A percentile compares a stretch with the other conserved stretches of the same genome.
These are phyloP conservation scores for Ilyonectria mors-panacis DNA, from an alignment of 2,329 filamentous ascomycete species.

Conservation along the genomic window DNA sequence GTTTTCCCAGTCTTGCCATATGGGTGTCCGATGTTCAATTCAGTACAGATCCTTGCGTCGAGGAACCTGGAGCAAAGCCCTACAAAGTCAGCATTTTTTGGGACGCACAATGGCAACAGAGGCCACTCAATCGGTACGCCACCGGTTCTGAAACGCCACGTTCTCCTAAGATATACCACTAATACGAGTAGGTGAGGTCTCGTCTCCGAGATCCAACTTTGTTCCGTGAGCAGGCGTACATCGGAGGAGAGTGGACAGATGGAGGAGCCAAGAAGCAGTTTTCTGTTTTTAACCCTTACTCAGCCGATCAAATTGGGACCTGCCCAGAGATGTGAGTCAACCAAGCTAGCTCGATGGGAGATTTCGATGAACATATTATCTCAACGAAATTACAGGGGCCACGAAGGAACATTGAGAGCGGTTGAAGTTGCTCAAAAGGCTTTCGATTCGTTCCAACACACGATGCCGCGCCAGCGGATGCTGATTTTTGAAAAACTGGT, in stretches of 20 bases:
- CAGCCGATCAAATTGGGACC: not conserved
- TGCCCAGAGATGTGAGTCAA: not conserved
- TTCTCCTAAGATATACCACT: no score
- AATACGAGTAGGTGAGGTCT: not conserved
- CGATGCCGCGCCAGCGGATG: not conserved
- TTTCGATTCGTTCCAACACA: constrained; percentile 1
- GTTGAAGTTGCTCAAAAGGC: not conserved
- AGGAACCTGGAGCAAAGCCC: no score
- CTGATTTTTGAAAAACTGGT: not conserved
- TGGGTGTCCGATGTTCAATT: no score
- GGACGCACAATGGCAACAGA: no score
- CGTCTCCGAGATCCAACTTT: not conserved
- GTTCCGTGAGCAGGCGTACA: not conserved
- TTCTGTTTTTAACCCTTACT: not conserved
- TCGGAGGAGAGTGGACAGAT: not conserved
- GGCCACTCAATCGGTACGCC: no score
- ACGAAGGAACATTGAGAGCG: not conserved
- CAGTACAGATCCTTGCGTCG: no score
- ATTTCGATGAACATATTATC: not conserved
- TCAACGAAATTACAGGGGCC: not conserved
- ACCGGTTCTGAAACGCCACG: no score
- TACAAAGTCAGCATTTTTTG: no score
- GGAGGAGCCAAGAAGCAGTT: not conserved
- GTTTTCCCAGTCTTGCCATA: no score
- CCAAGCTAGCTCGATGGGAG: not conserved